Base-by-base conservation (phyloP, 768 basidiomycete genomes). In the Suillus subluteus region DNA sequence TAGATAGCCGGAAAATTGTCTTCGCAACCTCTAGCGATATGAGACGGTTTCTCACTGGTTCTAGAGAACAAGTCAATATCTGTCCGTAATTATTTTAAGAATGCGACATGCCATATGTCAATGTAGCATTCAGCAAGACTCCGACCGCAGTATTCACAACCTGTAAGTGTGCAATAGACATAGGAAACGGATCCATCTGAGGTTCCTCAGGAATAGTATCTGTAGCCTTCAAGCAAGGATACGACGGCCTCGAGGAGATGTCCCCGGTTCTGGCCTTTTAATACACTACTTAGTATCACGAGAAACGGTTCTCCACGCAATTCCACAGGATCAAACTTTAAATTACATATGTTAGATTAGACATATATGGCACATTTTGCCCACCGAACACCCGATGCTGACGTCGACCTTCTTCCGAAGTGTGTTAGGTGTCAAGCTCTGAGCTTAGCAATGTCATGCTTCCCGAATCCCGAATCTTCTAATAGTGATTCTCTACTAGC, bases 91-190 rank as follows among this genome's bases (percentile, higher is more conserved):
- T 62, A 54, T 43, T 44, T 9, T 58, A 32, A 8, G 16, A n/a
- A 40, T 56, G 7, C 54, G 21, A 76, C 86, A 63, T 70, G 92
- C 94, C 91, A 74, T 87, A 94, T 64, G 88, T 89, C 52, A 95
- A 81, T 69, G 89, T 88, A 15, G 88, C 87, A 72, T 96, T 96
- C 58, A 95, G 78, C 18, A 95, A 82, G 30, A 91, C 88, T 7
- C 94, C 94, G 65, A 95, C 84, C 2, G 91, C 85, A 8, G 91
- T 94, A 73, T 89, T 88, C 68, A 94, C 81, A 67, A 95, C 81
- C 71, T 87, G 89, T 44, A 95, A 83, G 73, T 94, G 88, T 8
- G 85, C 75, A 59, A 86, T 79, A 44, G 88, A 81, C 12, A 91
- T 79, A 23, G 84, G 79, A 23, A 88, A 75, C 18, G 88, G 86